Evolutionary conservation across 2,329 filamentous ascomycete species (phyloP).

Genomic region (Didymella sp.): DNA sequence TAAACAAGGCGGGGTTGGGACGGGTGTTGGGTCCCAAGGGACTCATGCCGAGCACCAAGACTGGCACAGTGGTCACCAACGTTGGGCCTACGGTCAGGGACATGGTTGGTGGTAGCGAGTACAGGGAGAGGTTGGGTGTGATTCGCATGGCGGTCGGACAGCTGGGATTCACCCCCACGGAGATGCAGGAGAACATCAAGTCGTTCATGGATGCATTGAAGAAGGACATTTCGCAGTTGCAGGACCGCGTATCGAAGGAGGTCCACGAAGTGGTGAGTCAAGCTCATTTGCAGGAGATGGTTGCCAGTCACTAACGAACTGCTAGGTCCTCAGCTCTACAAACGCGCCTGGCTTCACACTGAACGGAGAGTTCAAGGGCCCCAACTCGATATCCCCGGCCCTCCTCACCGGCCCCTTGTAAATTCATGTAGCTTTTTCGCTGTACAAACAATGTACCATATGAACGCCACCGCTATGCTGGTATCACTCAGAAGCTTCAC

Average conservation of each 20-base stretch:
- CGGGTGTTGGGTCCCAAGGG: conserved; percentile 85
- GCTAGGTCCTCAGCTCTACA: conserved; percentile 80
- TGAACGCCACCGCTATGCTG: conserved; percentile 58
- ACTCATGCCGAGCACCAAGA: conserved; percentile 89
- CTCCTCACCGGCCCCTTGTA: conserved; percentile 48
- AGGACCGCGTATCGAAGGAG: conserved; percentile 71
- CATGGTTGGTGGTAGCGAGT: conserved; percentile 83
- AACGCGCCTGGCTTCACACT: conserved; percentile 86
- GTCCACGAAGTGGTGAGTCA: conserved; percentile 71
- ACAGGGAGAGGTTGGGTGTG: conserved; percentile 84
- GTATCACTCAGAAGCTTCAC: conserved; percentile 23
- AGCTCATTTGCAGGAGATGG: not conserved
- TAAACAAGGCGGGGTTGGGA: conserved; percentile 82
- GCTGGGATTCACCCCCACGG: conserved; percentile 84
- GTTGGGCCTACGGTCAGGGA: conserved; percentile 77
- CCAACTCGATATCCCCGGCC: conserved; percentile 49
- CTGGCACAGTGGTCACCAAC: conserved; percentile 86
- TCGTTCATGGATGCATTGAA: conserved; percentile 77
- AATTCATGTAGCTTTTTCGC: conserved; percentile 26
- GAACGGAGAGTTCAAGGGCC: conserved; percentile 75
- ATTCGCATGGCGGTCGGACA: conserved; percentile 91
- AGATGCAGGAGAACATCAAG: conserved; percentile 84
- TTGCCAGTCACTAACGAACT: conserved; percentile 50
- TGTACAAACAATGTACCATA: conserved; percentile 49
- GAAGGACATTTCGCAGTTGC: conserved; percentile 73